Percentiles rank a stretch among this genome's conserved stretches.
These are phyloP conservation scores for Exophiala alcalophila DNA, from an alignment of 2,329 filamentous ascomycete species.

Conservation along the genomic window DNA sequence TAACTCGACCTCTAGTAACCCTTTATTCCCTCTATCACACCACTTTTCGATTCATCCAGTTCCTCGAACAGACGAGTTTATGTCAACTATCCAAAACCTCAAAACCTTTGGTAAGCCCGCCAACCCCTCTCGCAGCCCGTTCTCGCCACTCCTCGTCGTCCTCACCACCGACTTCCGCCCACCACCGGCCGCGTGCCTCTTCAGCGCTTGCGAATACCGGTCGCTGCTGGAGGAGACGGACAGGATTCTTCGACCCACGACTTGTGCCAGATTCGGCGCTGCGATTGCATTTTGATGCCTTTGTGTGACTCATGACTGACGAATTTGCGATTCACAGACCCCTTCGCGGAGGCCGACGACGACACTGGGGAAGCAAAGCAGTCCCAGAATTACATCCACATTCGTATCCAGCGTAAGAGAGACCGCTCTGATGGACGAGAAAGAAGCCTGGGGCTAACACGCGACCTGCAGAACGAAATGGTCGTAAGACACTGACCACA, in stretches of 20 bases:
- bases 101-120: constrained; percentile 84
- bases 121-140: constrained; percentile 30
- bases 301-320: constrained; percentile 17
- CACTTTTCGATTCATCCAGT: constrained; percentile 8
- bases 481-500: constrained; percentile 99
- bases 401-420: constrained; percentile 94
- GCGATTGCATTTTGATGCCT: background rate
- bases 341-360: constrained; percentile 99
- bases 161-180: background rate
- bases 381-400: constrained; percentile 98
- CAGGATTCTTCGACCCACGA: background rate
- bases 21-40: background rate
- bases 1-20: no score
- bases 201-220: background rate
- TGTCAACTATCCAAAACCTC: constrained; percentile 94
- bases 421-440: constrained; percentile 2
- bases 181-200: constrained; percentile 4
- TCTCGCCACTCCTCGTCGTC: constrained; percentile 7
- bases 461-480: constrained; percentile 85
- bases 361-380: constrained; percentile 93
- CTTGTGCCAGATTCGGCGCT: background rate
- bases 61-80: constrained; percentile 66
- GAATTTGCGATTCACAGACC: constrained; percentile 64
- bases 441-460: constrained; percentile 11
- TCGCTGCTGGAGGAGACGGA: background rate